Base-by-base conservation (phyloP, 768 basidiomycete genomes). In the Psilocybe tampanensis region DNA sequence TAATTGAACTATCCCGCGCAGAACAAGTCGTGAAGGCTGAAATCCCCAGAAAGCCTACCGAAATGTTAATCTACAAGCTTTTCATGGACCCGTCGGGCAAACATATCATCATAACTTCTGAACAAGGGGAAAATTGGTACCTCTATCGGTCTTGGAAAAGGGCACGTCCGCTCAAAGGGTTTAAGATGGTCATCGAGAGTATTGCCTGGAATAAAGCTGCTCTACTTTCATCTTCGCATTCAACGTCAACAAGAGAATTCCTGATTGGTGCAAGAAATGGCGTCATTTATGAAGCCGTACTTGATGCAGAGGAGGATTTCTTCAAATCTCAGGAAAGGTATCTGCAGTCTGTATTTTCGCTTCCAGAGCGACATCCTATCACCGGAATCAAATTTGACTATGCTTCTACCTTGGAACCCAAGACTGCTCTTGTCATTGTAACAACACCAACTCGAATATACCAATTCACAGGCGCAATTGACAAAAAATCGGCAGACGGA, bases 11-110 rank as follows among this genome's bases (percentile, higher is more conserved):
- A 45, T 85, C 89, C 12, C 88, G 87, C 52, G 85, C 94, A 0
- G 93, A 95, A 65, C 91, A 94, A 66, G 87, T 98, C 45, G 74
- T 90, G 60, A 90, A 89, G 66, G 81, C 98, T 12, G 87, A 80
- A 44, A 87, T 92, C 56, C 86, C 86, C 18, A 81, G 86, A 57
- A 92, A 91, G 69, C 80, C 84, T 1, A 74, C 79, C n/a, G 90
- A 94, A 58, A 83, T 92, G 77, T 77, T 81, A 8, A 85, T 98
- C 45, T 75, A 89, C 76, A 89, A 89, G 67, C 73, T 98, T 51
- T 98, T 95, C 74, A 84, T 92, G 68, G 95, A 98, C 70, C 95
- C 95, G 13, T 90, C 94, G 0, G 95, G 95, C 3, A 81, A 91
- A 32, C 97, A 98, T 74, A 83, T 96, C 48, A 73, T 98, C 41